Evolutionary conservation across 2,329 filamentous ascomycete genomes (phyloP).

Genomic region (Nothomitra cinnamomea): DNA sequence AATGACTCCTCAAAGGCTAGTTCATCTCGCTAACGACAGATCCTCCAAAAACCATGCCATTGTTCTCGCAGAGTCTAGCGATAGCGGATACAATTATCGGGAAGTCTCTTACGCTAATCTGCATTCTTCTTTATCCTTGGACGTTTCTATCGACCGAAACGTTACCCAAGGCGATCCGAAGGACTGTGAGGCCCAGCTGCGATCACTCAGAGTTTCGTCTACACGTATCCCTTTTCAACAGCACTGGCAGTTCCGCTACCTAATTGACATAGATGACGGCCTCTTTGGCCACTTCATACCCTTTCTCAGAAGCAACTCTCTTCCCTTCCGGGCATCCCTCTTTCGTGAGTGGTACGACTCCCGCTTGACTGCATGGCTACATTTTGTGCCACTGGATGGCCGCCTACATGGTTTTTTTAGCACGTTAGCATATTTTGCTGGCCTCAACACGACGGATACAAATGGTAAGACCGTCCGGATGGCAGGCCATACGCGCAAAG

Average conservation of each 20-base stretch:
- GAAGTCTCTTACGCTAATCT: slow-evolving; percentile 26
- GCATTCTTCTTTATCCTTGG: slow-evolving; percentile 34
- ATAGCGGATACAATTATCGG: slow-evolving; percentile 36
- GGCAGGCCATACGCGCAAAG: slow-evolving; percentile 34
- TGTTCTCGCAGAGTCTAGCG: slow-evolving; percentile 27
- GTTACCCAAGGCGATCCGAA: slow-evolving; percentile 36
- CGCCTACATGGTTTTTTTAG: slow-evolving; percentile 58
- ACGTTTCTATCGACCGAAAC: slow-evolving; percentile 41
- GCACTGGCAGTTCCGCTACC: slow-evolving; percentile 49
- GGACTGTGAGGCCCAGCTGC: slow-evolving; percentile 35
- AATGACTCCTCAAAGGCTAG: slow-evolving; percentile 52
- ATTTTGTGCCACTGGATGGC: slow-evolving; percentile 64
- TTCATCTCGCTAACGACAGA: slow-evolving; percentile 49
- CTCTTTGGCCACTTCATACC: slow-evolving; percentile 48
- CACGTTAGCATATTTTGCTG: slow-evolving; percentile 57
- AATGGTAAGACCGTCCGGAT: slow-evolving; percentile 32
- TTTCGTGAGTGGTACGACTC: slow-evolving; percentile 70
- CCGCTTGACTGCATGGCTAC: slow-evolving; percentile 56
- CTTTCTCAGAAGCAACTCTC: slow-evolving; percentile 45
- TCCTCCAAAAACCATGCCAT: slow-evolving; percentile 35
- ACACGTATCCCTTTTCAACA: slow-evolving; percentile 32
- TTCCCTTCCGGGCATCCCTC: slow-evolving; percentile 54
- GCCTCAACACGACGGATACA: slow-evolving; percentile 28
- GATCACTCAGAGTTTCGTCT: slow-evolving; percentile 32
- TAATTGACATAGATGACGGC: slow-evolving; percentile 54